Conservation (phyloP, 2,329 filamentous ascomycete genomes). For the Chaetomiaceae sp. region DNA sequence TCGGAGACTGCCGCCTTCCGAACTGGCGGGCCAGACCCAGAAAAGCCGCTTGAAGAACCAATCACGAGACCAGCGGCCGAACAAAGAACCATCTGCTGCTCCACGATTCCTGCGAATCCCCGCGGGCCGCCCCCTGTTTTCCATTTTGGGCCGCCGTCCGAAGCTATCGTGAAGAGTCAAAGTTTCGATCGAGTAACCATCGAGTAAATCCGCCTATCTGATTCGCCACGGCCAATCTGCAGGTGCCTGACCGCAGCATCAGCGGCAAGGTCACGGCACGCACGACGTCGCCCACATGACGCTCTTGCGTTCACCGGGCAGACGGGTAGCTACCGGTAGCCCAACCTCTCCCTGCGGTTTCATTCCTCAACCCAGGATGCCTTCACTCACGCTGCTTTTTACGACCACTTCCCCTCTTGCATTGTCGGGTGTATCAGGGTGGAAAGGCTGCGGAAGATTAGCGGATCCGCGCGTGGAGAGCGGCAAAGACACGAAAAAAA, state of each 20-base stretch:
- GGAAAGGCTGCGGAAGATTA: no score
- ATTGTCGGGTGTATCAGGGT: no score
- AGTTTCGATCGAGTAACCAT: conserved; percentile 46
- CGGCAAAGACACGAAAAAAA: no score
- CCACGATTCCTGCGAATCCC: neutral
- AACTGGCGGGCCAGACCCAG: neutral
- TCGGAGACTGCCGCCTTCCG: conserved; percentile 20
- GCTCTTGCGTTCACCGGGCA: no score
- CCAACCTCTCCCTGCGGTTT: no score
- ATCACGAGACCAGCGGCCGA: neutral
- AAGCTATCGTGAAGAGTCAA: conserved; percentile 22
- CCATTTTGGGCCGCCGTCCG: conserved; percentile 16
- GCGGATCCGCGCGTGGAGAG: no score
- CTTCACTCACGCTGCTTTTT: no score
- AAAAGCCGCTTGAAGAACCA: conserved; percentile 4
- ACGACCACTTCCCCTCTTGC: no score
- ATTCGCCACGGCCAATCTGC: conserved; percentile 11
- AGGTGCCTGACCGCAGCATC: neutral
- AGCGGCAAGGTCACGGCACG: no score
- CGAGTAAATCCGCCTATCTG: conserved; percentile 26
- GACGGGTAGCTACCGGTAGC: no score
- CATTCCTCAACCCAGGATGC: no score
- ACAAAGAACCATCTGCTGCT: neutral
- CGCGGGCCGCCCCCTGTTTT: neutral
- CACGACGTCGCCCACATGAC: no score